Evolutionary conservation across 768 basidiomycete genomes (phyloP), one percentile per base, ranked within the genome.

Genomic region (Phlebiopsis flavidoalba): DNA sequence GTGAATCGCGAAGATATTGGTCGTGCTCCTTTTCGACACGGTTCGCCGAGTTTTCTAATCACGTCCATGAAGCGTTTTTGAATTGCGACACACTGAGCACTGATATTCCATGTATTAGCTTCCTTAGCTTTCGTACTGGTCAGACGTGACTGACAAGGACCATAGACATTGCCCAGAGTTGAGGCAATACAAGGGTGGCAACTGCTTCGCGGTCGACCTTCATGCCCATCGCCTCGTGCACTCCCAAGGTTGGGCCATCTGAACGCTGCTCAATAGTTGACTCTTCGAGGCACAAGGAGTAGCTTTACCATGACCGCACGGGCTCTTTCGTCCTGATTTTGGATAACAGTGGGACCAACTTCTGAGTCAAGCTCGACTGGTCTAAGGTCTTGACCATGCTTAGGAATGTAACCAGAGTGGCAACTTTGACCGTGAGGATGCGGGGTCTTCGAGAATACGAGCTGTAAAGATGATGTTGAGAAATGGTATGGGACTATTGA

Each of bases 261-360:
- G n/a, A n/a, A 63, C 45, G 21, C 40, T 45, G 24, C 19, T 35
- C 40, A 45, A 22, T 31, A 22, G 8, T 5, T n/a, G 21, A 22
- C 22, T 15, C 21, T 19, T 4, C 36, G 43, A 48, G 24, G 21
- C 31, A 17, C 22, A 22, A 10, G 40, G 12, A 3, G 8, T 12
- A 10, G 67, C 76, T 60, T n/a, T 66, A 93, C 92, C 84, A 94
- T 97, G 5, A 98, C 96, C 53, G 89, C 86, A 10, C n/a, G n/a
- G 96, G 96, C 70, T 98, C 95, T 71, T 94, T 96, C 5, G 96
- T 98, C 40, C 95, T 86, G 63, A 98, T 97, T 72, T 93, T 97
- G 0, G 95, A 89, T 24, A 99, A 79, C 15, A 98, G 74, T 1
- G 97, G 97, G 3, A 98, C 96, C 19, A 99, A 80, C 72, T 97